A percentile compares a stretch with the other conserved stretches of the same genome.
phyloP scores from a whole-genome alignment of 768 basidiomycete genomes.

The Kwoniella sp. region DNA sequence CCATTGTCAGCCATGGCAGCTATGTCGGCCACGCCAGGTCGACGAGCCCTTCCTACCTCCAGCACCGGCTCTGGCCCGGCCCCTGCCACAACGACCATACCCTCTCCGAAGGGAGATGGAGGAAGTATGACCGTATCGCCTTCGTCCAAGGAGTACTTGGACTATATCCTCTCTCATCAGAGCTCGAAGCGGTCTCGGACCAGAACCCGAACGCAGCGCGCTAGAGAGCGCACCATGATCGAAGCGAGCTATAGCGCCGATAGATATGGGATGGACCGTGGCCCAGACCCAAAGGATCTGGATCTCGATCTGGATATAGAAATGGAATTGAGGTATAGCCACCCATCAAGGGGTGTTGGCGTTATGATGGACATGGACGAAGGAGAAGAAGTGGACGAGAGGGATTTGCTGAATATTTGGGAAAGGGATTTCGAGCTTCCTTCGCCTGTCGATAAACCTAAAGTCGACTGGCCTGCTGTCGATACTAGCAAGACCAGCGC shows the following conservation, averaged over 20 bases:
- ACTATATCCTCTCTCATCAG: background rate
- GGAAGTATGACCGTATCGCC: background rate
- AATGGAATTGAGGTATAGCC: background rate
- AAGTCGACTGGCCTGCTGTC: no score
- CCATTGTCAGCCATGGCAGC: background rate
- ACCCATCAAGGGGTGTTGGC: no score
- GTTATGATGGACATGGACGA: no score
- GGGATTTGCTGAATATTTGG: background rate
- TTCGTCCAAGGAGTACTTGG: background rate
- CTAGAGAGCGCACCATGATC: background rate
- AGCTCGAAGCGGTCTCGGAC: background rate
- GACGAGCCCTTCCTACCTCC: background rate
- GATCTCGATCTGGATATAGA: no score
- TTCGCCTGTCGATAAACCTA: background rate
- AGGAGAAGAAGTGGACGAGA: background rate
- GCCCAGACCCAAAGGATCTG: background rate
- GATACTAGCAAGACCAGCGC: background rate
- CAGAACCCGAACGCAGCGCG: background rate
- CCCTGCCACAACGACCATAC: background rate
- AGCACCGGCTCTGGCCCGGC: background rate
- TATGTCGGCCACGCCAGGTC: background rate
- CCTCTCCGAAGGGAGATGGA: background rate
- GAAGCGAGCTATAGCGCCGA: no score
- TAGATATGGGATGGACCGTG: background rate
- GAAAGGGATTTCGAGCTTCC: constrained; percentile 2